phyloP scores from a whole-genome alignment of 83 land plant genomes.

The Thuja plicata region DNA sequence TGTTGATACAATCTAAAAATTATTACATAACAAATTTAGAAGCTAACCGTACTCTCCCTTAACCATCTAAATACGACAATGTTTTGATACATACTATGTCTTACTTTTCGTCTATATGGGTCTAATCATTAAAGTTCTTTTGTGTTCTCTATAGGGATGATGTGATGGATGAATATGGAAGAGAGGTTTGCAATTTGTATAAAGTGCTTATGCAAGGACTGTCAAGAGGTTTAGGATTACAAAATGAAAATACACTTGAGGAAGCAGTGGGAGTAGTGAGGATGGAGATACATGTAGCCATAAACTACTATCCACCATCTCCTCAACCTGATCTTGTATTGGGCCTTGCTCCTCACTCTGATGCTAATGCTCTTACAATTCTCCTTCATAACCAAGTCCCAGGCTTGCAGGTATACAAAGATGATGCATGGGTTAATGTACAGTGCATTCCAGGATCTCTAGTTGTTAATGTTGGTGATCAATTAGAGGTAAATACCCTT shows the following conservation, averaged over 20 bases:
- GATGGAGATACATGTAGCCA: slow-evolving; percentile 36
- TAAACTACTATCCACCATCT: slow-evolving; percentile 72
- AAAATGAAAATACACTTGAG: slow-evolving; percentile 25
- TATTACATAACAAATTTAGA: too few species aligned
- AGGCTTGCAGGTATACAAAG: slow-evolving; percentile 64
- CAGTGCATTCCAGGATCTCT: slow-evolving; percentile 57
- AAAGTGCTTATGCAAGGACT: slow-evolving; percentile 28
- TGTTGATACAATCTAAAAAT: too few species aligned
- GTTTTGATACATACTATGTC: too few species aligned
- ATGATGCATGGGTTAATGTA: slow-evolving; percentile 52
- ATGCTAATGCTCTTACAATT: slow-evolving; percentile 48
- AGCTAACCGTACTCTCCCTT: too few species aligned
- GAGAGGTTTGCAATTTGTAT: slow-evolving; percentile 24
- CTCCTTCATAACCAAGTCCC: slow-evolving; percentile 58
- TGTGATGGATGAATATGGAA: slow-evolving; percentile 39
- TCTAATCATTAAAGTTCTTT: too few species aligned
- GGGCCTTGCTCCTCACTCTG: slow-evolving; percentile 63
- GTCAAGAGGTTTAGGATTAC: slow-evolving; percentile 56
- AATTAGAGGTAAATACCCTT: slow-evolving; percentile 46
- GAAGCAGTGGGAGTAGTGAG: slow-evolving; percentile 39
- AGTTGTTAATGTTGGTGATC: slow-evolving; percentile 72
- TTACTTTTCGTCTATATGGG: too few species aligned
- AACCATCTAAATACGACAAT: too few species aligned
- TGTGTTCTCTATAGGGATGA: too few species aligned
- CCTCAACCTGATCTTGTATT: slow-evolving; percentile 57